These are phyloP conservation scores for Cordyceps farinosa DNA, from an alignment of 2,329 filamentous ascomycete species.

Conservation along the genomic window DNA sequence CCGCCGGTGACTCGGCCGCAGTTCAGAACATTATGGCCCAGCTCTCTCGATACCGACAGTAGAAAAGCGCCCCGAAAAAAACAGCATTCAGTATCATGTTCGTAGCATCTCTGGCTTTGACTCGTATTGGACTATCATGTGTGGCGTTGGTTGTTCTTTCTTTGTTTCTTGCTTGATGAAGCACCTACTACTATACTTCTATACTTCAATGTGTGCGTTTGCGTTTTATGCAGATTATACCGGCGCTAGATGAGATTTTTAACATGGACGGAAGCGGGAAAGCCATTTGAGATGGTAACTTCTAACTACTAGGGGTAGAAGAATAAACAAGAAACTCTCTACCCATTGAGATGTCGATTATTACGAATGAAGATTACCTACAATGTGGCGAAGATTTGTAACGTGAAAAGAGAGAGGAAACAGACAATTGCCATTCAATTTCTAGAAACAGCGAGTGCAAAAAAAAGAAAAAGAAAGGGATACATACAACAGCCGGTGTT, in stretches of 20 bases:
- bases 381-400: too few species aligned
- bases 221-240: neutral
- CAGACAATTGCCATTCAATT: too few species aligned
- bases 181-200: too few species aligned
- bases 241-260: neutral
- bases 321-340: neutral
- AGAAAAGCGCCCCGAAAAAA: neutral
- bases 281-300: neutral
- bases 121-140: neutral
- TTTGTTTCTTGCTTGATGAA: neutral
- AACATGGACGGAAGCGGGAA: neutral
- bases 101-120: neutral
- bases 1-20: slow-evolving; percentile 40
- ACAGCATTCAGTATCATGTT: neutral
- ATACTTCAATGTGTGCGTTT: neutral
- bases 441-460: too few species aligned
- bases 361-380: neutral
- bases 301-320: neutral
- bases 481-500: neutral
- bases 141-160: neutral
- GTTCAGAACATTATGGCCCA: slow-evolving; percentile 74
- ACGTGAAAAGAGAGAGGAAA: too few species aligned
- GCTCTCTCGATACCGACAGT: slow-evolving; percentile 62
- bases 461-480: neutral
- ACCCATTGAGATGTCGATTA: neutral